Conservation (phyloP, 2,329 filamentous ascomycete species). For the Dendrostoma leiphaemia region DNA sequence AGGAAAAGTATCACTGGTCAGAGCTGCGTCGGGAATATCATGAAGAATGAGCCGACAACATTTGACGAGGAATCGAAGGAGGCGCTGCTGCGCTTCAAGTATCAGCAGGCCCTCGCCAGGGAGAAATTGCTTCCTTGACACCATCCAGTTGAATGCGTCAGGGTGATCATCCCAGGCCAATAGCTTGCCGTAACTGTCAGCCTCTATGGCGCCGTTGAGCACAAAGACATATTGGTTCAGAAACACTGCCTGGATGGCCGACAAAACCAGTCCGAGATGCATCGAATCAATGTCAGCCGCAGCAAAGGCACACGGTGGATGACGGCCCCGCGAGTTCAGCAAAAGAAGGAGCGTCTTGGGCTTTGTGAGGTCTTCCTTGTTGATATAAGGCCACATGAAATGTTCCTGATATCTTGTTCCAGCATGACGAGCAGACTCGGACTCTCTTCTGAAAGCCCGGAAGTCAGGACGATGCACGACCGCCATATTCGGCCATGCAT, state of each 20-base stretch:
- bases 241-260: conserved; percentile 25
- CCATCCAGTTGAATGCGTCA: conserved; percentile 37
- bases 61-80: conserved; percentile 47
- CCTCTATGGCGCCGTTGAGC: conserved; percentile 27
- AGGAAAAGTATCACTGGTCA: conserved; percentile 29
- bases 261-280: too few species aligned
- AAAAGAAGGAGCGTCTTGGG: too few species aligned
- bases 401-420: too few species aligned
- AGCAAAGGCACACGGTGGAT: too few species aligned
- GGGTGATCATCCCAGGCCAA: conserved; percentile 31
- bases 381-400: too few species aligned
- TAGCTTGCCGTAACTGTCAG: conserved; percentile 35
- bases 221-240: conserved; percentile 34
- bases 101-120: conserved; percentile 47
- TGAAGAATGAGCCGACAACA: conserved; percentile 49
- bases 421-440: too few species aligned
- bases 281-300: too few species aligned
- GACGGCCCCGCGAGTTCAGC: too few species aligned
- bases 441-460: too few species aligned
- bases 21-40: conserved; percentile 37
- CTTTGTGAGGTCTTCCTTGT: too few species aligned
- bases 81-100: conserved; percentile 48
- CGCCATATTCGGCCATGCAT: too few species aligned
- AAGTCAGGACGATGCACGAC: too few species aligned
- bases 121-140: conserved; percentile 32